These are phyloP conservation scores for Pleurotus eryngii DNA, from an alignment of 768 basidiomycete genomes.

Conservation along the genomic window DNA sequence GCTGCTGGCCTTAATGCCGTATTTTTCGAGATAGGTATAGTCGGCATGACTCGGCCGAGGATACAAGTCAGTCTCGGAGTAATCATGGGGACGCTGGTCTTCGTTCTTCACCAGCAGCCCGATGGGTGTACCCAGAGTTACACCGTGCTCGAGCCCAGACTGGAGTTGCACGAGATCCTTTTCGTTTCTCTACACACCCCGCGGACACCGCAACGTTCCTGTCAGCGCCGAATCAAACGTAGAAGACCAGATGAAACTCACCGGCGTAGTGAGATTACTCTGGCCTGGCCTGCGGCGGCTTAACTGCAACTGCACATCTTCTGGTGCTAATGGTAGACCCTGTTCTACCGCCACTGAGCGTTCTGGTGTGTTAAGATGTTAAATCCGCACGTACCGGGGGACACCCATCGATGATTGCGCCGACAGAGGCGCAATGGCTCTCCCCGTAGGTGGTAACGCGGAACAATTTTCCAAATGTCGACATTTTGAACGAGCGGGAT, in stretches of 20 bases:
- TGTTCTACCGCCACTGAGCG: conserved; percentile 26
- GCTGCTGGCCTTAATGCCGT: conserved; percentile 94
- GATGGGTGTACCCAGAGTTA: conserved; percentile 97
- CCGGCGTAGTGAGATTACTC: conserved; percentile 94
- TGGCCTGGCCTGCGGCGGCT: conserved; percentile 92
- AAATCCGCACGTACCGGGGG: conserved; percentile 67
- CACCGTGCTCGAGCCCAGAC: conserved; percentile 89
- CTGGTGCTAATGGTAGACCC: conserved; percentile 77
- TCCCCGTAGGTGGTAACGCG: conserved; percentile 98
- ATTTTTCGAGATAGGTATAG: conserved; percentile 96
- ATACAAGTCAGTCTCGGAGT: conserved; percentile 96
- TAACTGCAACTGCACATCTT: conserved; percentile 89
- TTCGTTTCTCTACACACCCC: conserved; percentile 71
- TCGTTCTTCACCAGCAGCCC: conserved; percentile 96
- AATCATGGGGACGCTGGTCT: conserved; percentile 97
- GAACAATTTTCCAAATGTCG: conserved; percentile 88
- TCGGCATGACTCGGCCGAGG: conserved; percentile 98
- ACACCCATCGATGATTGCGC: conserved; percentile 96
- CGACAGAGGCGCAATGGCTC: conserved; percentile 95
- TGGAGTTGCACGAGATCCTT: conserved; percentile 93
- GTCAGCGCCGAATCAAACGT: no score
- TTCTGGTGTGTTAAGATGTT: conserved; percentile 5
- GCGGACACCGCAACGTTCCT: background rate
- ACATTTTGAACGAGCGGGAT: conserved; percentile 52
- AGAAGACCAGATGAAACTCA: conserved; percentile 32